Evolutionary conservation across 768 basidiomycete species (phyloP).

Genomic region (Holtermannia corniformis): DNA sequence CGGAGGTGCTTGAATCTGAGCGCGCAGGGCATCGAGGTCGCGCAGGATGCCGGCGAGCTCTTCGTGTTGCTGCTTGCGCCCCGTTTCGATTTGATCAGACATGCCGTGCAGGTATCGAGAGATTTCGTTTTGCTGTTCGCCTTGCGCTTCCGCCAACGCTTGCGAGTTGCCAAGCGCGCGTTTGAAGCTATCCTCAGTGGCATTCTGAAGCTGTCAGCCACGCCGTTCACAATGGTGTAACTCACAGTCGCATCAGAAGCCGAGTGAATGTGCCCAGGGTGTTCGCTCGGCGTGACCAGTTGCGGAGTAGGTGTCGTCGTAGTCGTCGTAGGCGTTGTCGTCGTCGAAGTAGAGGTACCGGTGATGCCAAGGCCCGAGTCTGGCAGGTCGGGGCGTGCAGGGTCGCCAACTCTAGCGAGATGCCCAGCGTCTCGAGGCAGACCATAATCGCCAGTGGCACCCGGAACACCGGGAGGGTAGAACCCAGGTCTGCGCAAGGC

Average conservation of each 20-base stretch:
- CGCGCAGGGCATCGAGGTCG: conserved; percentile 31
- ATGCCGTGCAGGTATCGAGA: conserved; percentile 37
- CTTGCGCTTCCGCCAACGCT: conserved; percentile 35
- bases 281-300: background rate
- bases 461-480: conserved; percentile 35
- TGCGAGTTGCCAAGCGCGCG: conserved; percentile 27
- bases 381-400: conserved; percentile 2
- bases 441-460: conserved; percentile 33
- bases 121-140: conserved; percentile 40
- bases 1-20: conserved; percentile 28
- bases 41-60: conserved; percentile 34
- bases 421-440: conserved; percentile 34
- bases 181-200: conserved; percentile 26
- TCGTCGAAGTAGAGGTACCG: conserved; percentile 3
- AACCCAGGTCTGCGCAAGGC: conserved; percentile 35
- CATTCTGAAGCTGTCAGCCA: conserved; percentile 2
- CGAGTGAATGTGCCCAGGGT: background rate
- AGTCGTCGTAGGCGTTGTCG: background rate
- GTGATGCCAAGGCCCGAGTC: conserved; percentile 5
- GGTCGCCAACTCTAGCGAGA: background rate
- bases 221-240: background rate
- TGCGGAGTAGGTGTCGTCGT: background rate
- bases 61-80: conserved; percentile 15
- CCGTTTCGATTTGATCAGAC: conserved; percentile 31
- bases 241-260: conserved; percentile 8